Base-by-base conservation (phyloP, 495 filamentous ascomycete species). In the Annulohypoxylon bovei region DNA sequence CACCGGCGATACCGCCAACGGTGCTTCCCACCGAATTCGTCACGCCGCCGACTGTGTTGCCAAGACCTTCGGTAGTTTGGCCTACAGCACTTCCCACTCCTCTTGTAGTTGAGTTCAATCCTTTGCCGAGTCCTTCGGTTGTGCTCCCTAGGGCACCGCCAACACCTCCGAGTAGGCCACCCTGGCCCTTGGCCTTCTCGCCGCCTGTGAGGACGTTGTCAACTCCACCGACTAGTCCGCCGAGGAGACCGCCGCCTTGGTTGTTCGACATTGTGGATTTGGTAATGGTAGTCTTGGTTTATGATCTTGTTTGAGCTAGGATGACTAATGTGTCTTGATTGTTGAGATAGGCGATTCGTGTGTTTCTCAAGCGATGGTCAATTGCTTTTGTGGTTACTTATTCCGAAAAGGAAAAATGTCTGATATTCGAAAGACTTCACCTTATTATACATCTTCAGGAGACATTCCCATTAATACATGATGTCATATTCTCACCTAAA, bases 121-220 rank as follows among this genome's bases (percentile, higher is more conserved):
- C 71, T 23, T 80, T 79, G 25, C 79, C 79, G n/a, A 76, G 62
- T 7, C 78, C 76, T 44, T 80, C 70, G 12, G 78, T 79, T 0
- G 78, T 81, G 64, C 55, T 75, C 40, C 67, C 69, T 0, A 77
- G 68, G 6, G 72, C 69, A n/a, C 67, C 60, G 16, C 69, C 68
- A 18, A 81, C 68, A 23, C 74, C 70, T 37, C 81, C 80, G 32
- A 81, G 72, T 3, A 82, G 80, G 22, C 81, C 81, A 39, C 79
- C 81, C 60, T 82, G 77, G 14, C 79, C 79, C 4, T 82, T 72
- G 12, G 75, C 73, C 60, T 81, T 70, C 46, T 81, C 81, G 16
- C 78, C 80, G 37, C 80, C 80, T 2, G 79, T 81, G 37, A 81
- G 74, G 27, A 81, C 75, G 20, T 81, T 80, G 69, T 82, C 81